A percentile compares a stretch with the other conserved stretches of the same genome.
These are phyloP conservation scores for Rhizomucor miehei DNA, from an alignment of 371 early-diverging fungal genomes.

Conservation along the genomic window DNA sequence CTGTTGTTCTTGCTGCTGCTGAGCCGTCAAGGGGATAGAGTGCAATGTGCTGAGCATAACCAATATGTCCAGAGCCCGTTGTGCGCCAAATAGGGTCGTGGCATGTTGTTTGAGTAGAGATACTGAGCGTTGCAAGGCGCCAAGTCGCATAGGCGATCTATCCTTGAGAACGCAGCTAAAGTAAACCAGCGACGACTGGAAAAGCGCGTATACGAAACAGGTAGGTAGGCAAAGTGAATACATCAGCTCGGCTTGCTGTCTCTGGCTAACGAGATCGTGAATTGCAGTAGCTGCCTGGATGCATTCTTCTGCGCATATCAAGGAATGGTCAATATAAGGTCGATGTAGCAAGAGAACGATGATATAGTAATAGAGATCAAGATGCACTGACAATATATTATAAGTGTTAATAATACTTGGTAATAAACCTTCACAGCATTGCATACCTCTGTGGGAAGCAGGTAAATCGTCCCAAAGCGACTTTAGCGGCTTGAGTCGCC, in stretches of 20 bases:
- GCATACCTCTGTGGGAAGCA: conserved; percentile 32
- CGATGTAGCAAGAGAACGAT: conserved; percentile 53
- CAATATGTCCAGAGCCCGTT: conserved; percentile 33
- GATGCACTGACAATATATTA: conserved; percentile 6
- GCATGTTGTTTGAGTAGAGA: conserved; percentile 20
- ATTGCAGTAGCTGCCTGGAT: conserved; percentile 29
- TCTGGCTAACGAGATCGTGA: conserved; percentile 23
- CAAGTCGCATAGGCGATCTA: conserved; percentile 8
- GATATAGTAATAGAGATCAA: conserved; percentile 54
- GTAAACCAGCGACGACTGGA: conserved; percentile 38
- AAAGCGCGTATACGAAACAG: conserved; percentile 47
- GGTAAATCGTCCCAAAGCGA: conserved; percentile 21
- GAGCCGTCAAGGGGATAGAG: conserved; percentile 7
- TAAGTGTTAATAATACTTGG: conserved; percentile 11
- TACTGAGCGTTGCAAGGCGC: conserved; percentile 22
- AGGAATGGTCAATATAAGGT: conserved; percentile 44
- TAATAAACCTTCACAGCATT: not conserved
- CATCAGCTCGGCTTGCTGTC: conserved; percentile 17
- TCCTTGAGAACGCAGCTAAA: conserved; percentile 30
- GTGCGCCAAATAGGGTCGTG: conserved; percentile 21
- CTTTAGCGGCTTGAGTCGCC: conserved; percentile 36
- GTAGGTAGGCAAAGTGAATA: conserved; percentile 36
- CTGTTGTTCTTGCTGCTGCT: not conserved
- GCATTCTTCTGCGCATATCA: conserved; percentile 19
- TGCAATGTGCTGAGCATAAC: conserved; percentile 31